Evolutionary conservation across 2,329 filamentous ascomycete genomes (phyloP).

Genomic region (Fusarium sp.): DNA sequence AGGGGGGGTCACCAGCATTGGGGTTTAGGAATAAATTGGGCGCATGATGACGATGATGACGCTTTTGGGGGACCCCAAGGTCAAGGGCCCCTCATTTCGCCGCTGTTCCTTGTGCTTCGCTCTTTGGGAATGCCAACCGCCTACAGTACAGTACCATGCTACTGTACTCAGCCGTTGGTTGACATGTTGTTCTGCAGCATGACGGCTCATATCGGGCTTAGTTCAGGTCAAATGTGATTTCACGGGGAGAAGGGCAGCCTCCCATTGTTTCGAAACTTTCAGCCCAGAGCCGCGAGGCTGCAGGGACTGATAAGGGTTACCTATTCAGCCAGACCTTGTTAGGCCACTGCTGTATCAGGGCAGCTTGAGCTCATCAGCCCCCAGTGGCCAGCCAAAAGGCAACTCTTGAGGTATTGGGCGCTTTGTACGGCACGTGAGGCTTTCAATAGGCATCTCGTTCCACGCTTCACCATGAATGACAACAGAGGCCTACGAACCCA

Average conservation of each 20-base stretch:
- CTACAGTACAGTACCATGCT: neutral
- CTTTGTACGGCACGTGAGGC: conserved; percentile 1
- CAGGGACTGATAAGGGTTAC: conserved; percentile 11
- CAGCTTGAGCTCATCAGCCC: neutral
- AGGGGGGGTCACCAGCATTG: conserved; percentile 23
- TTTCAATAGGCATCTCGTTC: conserved; percentile 16
- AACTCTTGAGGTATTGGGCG: neutral
- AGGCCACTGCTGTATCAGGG: neutral
- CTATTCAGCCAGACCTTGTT: neutral
- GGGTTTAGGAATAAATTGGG: conserved; percentile 10
- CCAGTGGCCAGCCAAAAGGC: neutral
- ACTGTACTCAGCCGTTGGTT: conserved; percentile 38
- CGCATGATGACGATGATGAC: conserved; percentile 45
- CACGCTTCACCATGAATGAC: neutral
- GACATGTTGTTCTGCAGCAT: conserved; percentile 23
- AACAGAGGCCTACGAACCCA: neutral
- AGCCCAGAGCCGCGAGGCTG: conserved; percentile 5
- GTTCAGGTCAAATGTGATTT: conserved; percentile 7
- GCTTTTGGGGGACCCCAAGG: conserved; percentile 12
- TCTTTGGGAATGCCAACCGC: conserved; percentile 15
- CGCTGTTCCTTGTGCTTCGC: conserved; percentile 24
- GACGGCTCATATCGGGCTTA: conserved; percentile 25
- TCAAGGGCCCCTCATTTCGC: conserved; percentile 31
- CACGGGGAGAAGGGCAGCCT: neutral
- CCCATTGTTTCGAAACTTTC: conserved; percentile 9